phyloP scores from a whole-genome alignment of 2,329 filamentous ascomycete genomes.

The Cryphonectria nitschkei region DNA sequence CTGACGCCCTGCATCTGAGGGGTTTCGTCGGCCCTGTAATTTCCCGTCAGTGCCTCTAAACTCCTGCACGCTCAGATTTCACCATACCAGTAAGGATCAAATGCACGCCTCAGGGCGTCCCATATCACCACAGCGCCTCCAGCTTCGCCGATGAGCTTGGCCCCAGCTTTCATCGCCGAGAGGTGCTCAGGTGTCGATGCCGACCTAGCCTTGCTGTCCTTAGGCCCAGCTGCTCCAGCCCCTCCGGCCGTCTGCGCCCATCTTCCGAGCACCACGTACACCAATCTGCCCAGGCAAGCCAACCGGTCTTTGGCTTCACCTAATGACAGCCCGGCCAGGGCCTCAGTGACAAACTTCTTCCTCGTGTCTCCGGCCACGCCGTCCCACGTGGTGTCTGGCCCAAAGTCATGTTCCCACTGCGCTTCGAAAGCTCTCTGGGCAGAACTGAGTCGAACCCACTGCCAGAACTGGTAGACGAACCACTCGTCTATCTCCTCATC shows the following conservation, averaged over 20 bases:
- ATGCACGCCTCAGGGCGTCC: conserved; percentile 52
- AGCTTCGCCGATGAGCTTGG: conserved; percentile 54
- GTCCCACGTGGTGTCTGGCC: conserved; percentile 63
- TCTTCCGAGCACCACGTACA: conserved; percentile 68
- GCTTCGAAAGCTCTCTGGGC: conserved; percentile 78
- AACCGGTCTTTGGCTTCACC: conserved; percentile 51
- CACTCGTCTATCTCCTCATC: conserved; percentile 95
- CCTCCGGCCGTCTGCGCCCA: conserved; percentile 68
- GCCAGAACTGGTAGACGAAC: conserved; percentile 90
- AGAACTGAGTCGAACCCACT: conserved; percentile 77
- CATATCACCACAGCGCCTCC: conserved; percentile 57
- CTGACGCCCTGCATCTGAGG: conserved; percentile 44
- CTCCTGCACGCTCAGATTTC: neutral
- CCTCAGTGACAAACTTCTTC: conserved; percentile 59
- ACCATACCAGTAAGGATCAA: conserved; percentile 57
- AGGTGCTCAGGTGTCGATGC: conserved; percentile 61
- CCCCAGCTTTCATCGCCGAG: conserved; percentile 60
- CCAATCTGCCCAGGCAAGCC: conserved; percentile 59
- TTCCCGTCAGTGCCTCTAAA: neutral
- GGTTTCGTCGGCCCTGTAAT: conserved; percentile 50
- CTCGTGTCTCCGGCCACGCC: conserved; percentile 61
- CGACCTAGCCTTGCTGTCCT: conserved; percentile 47
- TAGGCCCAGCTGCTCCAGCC: conserved; percentile 40
- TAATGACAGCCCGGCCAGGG: conserved; percentile 49
- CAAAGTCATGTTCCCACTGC: conserved; percentile 66